These are phyloP conservation scores for Phytophthora sp. DNA, from an alignment of 352 stramenopile species.

Conservation along the genomic window DNA sequence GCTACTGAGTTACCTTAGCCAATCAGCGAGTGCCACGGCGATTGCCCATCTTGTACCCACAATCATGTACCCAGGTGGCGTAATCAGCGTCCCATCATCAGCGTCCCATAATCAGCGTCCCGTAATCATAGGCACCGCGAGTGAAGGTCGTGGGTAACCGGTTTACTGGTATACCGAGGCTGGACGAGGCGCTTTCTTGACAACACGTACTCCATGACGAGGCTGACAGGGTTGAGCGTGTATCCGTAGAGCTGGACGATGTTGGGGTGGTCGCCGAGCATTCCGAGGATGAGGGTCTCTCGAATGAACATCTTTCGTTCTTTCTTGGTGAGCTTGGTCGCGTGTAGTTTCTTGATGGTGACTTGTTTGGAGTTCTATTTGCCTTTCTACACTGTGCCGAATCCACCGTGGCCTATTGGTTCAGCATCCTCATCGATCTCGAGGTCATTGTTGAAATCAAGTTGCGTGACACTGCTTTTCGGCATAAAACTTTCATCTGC, in stretches of 20 bases:
- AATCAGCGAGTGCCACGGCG: too few species aligned
- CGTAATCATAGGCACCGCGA: too few species aligned
- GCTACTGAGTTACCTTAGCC: too few species aligned
- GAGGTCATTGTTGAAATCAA: slow-evolving; percentile 32
- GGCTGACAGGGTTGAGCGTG: slow-evolving; percentile 31
- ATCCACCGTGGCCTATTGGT: slow-evolving; percentile 33
- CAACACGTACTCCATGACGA: slow-evolving; percentile 51
- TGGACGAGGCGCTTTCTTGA: too few species aligned
- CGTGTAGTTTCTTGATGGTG: slow-evolving; percentile 47
- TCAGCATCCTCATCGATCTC: slow-evolving; percentile 18
- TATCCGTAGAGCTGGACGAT: slow-evolving; percentile 43
- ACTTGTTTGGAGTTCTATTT: slow-evolving; percentile 24
- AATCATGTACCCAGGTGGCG: too few species aligned
- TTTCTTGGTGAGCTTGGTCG: slow-evolving; percentile 37
- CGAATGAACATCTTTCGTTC: slow-evolving; percentile 43
- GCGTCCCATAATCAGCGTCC: too few species aligned
- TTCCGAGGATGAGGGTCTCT: slow-evolving; percentile 36
- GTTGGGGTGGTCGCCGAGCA: slow-evolving; percentile 45
- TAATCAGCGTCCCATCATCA: too few species aligned
- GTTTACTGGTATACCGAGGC: too few species aligned
- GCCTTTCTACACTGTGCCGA: slow-evolving; percentile 33
- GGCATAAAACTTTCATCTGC: slow-evolving; percentile 17
- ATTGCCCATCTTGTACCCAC: too few species aligned
- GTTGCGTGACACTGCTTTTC: slow-evolving; percentile 18
- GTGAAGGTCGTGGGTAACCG: too few species aligned